Evolutionary conservation across 306 rosid species (phyloP).

Genomic region (Sphenostylis stenocarpa): DNA sequence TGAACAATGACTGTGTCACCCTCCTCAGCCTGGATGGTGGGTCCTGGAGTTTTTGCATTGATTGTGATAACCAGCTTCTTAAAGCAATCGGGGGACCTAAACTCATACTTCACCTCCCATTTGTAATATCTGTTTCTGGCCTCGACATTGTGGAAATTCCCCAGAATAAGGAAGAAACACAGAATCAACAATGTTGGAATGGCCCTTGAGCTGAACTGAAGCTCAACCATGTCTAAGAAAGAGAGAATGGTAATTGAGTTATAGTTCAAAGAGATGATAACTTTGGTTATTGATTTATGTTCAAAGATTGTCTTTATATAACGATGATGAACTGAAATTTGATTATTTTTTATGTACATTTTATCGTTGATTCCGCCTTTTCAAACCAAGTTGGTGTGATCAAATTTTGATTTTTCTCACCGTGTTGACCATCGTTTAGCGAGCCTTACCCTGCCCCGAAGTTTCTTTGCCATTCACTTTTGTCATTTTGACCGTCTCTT

Average conservation of each 20-base stretch:
- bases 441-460: background rate
- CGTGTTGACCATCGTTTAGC: conserved; percentile 1
- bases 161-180: conserved; percentile 28
- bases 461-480: background rate
- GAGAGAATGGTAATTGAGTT: background rate
- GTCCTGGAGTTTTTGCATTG: conserved; percentile 80
- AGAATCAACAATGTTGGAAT: conserved; percentile 32
- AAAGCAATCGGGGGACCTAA: conserved; percentile 75
- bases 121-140: conserved; percentile 55
- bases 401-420: background rate
- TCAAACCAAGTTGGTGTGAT: conserved; percentile 25
- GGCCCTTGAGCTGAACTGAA: conserved; percentile 10
- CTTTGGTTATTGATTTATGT: background rate
- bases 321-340: background rate
- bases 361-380: background rate
- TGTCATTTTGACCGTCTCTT: background rate
- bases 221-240: conserved; percentile 19
- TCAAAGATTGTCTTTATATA: conserved; percentile 1
- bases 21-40: conserved; percentile 73
- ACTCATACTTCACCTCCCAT: conserved; percentile 77
- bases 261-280: background rate
- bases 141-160: conserved; percentile 36
- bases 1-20: conserved; percentile 79
- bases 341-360: background rate
- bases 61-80: conserved; percentile 69